A percentile compares a stretch with the other conserved stretches of the same genome.
Conservation (phyloP, 2,329 filamentous ascomycete species). For the Microdochium nivale region DNA sequence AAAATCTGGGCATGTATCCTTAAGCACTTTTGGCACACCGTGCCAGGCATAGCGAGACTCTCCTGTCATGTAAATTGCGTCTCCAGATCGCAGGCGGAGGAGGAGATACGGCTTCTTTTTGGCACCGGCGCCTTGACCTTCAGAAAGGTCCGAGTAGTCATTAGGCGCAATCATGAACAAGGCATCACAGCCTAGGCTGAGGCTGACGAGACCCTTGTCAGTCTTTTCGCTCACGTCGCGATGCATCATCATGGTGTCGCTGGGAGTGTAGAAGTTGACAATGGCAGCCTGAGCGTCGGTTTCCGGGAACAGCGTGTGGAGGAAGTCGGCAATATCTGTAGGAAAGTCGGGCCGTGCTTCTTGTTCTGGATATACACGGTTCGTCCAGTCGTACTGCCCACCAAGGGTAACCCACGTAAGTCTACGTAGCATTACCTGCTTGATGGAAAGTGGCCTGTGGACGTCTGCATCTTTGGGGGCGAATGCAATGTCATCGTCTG, state of each 20-base stretch:
- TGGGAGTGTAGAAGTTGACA: constrained; percentile 84
- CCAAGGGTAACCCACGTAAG: constrained; percentile 92
- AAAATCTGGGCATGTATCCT: constrained; percentile 68
- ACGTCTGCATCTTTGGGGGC: constrained; percentile 60
- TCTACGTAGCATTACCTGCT: constrained; percentile 66
- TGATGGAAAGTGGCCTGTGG: constrained; percentile 66
- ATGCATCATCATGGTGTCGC: constrained; percentile 87
- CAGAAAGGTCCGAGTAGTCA: constrained; percentile 15
- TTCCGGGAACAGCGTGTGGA: constrained; percentile 64
- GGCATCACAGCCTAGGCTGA: constrained; percentile 85
- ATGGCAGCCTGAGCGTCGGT: constrained; percentile 84
- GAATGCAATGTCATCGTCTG: constrained; percentile 45
- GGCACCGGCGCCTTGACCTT: constrained; percentile 10
- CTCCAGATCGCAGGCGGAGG: constrained; percentile 70
- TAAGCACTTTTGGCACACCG: constrained; percentile 80
- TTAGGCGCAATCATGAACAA: constrained; percentile 77
- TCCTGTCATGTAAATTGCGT: constrained; percentile 83
- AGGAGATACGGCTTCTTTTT: constrained; percentile 42
- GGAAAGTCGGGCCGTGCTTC: constrained; percentile 62
- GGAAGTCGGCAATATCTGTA: constrained; percentile 56
- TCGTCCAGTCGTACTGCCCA: constrained; percentile 94
- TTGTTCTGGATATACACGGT: constrained; percentile 68
- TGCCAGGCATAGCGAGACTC: constrained; percentile 87
- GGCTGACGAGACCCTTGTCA: constrained; percentile 68
- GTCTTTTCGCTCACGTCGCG: constrained; percentile 86